Base-by-base conservation (phyloP, 163 green algal species). In the Botryococcus braunii region DNA sequence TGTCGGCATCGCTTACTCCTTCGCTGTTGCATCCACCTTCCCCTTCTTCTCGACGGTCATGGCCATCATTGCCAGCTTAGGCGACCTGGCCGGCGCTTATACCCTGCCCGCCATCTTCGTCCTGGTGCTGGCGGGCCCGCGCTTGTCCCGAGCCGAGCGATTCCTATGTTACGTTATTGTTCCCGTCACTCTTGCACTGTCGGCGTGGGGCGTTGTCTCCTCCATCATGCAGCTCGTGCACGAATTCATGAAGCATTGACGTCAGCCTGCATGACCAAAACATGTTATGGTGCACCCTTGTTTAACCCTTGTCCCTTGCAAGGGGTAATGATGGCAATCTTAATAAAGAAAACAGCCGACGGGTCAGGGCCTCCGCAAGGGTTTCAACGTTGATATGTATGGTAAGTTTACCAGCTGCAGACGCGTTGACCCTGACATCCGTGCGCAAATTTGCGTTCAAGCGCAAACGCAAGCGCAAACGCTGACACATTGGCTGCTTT, bases 11-110 rank as follows among this genome's bases (percentile, higher is more conserved):
- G 41, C 43, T 0, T 40, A 50, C 23, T 41, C 36, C 27, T 56
- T 58, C 35, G 0, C 34, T 5, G 39, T 66, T 7, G 48, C 63
- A 5, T 32, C 39, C 3, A 69, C 23, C 23, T 61, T 69, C 23
- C 63, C 63, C 25, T 69, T 61, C 63, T 69, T 69, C 46, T 47
- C 27, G 32, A 61, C 46, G 34, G 58, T 77, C 29, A 68, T 68
- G 60, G 71, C 66, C 7, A n/a, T 73, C 37, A 77, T 77, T 41
- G 71, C 65, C 6, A 46, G 66, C 2, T 39, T 77, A n/a, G 71
- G 71, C 4, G 71, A 77, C 59, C 48, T 73, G 31, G 52, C 66
- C 31, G 71, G 37, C 27, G 71, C 71, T 17, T 77, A 73, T 57
- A 60, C 66, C n/a, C 60, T 77, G 71, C 71, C 71, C 35, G 71